phyloP scores from a whole-genome alignment of 768 basidiomycete genomes.

The Russula sp. region DNA sequence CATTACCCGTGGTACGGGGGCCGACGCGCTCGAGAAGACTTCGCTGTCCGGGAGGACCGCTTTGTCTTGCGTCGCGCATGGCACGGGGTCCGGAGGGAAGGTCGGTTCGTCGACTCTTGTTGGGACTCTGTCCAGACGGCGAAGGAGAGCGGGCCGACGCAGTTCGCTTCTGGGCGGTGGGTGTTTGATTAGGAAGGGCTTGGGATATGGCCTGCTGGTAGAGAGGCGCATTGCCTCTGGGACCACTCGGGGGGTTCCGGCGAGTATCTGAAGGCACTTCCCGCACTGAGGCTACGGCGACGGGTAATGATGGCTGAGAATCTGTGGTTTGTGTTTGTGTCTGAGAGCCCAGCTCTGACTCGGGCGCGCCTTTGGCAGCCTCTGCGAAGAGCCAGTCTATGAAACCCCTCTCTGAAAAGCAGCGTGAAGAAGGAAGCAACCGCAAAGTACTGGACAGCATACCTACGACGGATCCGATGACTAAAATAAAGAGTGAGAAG shows the following conservation, averaged over 20 bases:
- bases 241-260: constrained; percentile 41
- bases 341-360: constrained; percentile 29
- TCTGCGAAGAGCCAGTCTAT: constrained; percentile 86
- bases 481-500: constrained; percentile 27
- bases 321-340: constrained; percentile 31
- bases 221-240: constrained; percentile 47
- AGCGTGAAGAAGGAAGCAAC: constrained; percentile 13
- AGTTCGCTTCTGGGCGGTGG: constrained; percentile 26
- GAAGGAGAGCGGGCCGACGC: constrained; percentile 29
- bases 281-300: constrained; percentile 23
- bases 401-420: constrained; percentile 61
- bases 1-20: not conserved
- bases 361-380: constrained; percentile 63
- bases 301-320: constrained; percentile 27
- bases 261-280: constrained; percentile 34
- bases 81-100: constrained; percentile 83
- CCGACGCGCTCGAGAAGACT: constrained; percentile 84
- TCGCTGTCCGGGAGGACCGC: constrained; percentile 37
- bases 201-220: constrained; percentile 61
- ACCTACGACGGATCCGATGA: constrained; percentile 84
- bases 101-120: constrained; percentile 68
- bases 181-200: constrained; percentile 19
- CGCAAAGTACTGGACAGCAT: constrained; percentile 26
- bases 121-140: constrained; percentile 32
- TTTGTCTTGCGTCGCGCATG: constrained; percentile 45